Evolutionary conservation across 2,329 filamentous ascomycete genomes (phyloP), one percentile per base, ranked within the genome.

Genomic region (Teratosphaeria nubilosa): DNA sequence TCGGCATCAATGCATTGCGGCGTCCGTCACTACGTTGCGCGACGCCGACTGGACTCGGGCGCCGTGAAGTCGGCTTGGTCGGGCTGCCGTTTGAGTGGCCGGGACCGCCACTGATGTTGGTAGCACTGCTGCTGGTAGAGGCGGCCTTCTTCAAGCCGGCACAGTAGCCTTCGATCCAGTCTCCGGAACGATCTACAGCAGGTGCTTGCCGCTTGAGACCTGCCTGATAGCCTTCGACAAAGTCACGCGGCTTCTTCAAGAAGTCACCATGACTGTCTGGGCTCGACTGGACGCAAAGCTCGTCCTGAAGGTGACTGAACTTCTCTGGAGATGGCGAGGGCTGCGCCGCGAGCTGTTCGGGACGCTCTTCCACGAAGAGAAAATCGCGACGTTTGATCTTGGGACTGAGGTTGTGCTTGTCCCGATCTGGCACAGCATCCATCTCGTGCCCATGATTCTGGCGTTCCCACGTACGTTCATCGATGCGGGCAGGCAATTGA

Each of bases 101-200:
- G 25, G 51, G 20, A 11, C 9, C 31, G 51, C 20, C 24, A 24
- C 51, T 31, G 7, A 48, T 16, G 20, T 48, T 48, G 32, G 34
- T 59, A 24, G 54, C 56, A 13, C 37, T 41, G 10, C 51, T 53
- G 48, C 53, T 34, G 32, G 60, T 61, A 34, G 55, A 22, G 30
- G 63, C 58, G 6, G 68, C 66, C 52, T 69, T 66, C 45, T 69
- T 60, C 51, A 72, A 56, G 11, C 69, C 71, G 27, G 66, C 63
- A 55, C 70, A 72, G 60, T 73, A 73, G 10, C 71, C 71, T 6
- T 69, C 63, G 10, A 73, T 58, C 56, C 64, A 70, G 27, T 69
- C 63, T 5, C 64, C 66, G 14, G 56, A 59, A 34, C 64, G 64
- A 22, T 69, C 64, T n/a, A 58, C 45, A 14, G 61, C 64, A 31